Conservation (phyloP, 2,329 filamentous ascomycete genomes). For the Furcasterigmium sp. region DNA sequence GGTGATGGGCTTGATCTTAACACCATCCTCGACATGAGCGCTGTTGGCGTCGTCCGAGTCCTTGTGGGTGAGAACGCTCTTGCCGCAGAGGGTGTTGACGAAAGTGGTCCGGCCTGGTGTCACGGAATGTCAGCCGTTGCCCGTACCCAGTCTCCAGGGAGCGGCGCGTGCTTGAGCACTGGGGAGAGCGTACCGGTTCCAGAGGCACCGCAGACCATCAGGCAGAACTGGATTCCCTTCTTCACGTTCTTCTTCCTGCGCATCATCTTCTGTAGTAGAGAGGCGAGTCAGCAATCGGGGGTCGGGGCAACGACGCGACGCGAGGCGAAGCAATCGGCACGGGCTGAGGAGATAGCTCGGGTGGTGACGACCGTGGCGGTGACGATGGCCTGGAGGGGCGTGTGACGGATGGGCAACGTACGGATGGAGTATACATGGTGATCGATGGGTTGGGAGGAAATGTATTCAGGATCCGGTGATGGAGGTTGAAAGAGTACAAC, state of each 20-base stretch:
- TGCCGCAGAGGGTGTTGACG: slow-evolving; percentile 97
- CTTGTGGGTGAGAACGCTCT: slow-evolving; percentile 85
- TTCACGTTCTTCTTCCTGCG: slow-evolving; percentile 99
- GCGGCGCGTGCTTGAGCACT: no score
- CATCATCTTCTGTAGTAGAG: slow-evolving; percentile 72
- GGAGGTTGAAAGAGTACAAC: not conserved
- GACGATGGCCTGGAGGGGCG: no score
- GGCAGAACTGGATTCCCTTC: slow-evolving; percentile 99
- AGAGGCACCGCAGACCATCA: slow-evolving; percentile 99
- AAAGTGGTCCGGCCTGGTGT: slow-evolving; percentile 87
- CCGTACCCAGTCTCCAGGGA: no score
- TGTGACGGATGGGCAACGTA: slow-evolving; percentile 19
- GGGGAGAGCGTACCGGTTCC: slow-evolving; percentile 74
- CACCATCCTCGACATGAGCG: slow-evolving; percentile 91
- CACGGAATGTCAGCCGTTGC: slow-evolving; percentile 3
- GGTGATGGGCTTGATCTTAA: slow-evolving; percentile 97
- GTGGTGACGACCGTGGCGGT: no score
- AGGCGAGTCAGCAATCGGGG: not conserved
- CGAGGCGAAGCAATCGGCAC: not conserved
- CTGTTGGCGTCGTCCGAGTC: slow-evolving; percentile 85
- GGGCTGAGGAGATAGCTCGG: no score
- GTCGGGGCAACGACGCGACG: not conserved
- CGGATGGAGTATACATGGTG: slow-evolving; percentile 26
- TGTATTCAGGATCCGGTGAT: not conserved
- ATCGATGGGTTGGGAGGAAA: slow-evolving; percentile 2